Base-by-base conservation (phyloP, 1,139 yeast genomes). In the Protomyces inundatus region DNA sequence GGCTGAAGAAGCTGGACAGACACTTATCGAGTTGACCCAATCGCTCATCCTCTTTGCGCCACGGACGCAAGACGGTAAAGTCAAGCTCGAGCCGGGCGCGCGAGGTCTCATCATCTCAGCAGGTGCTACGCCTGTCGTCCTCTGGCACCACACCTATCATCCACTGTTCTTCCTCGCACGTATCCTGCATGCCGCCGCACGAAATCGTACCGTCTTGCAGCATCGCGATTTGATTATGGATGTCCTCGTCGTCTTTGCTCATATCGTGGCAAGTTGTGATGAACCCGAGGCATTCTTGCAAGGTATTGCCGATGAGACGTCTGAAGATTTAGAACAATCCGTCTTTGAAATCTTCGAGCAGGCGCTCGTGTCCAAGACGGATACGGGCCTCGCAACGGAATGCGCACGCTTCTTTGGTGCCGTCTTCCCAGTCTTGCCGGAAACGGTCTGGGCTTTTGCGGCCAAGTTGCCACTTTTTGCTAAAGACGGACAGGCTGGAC, bases 361-460 rank as follows among this genome's bases (percentile, higher is more conserved):
- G 23, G 48, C 56, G 23, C 36, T 52, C n/a, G 40, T 36, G 10
- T 39, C 39, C 6, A 35, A 45, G 7, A 50, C 52, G n/a, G 53
- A 45, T 7, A n/a, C 46, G 23, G 34, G 40, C 9, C 42, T 58
- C 30, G n/a, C 54, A 10, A 12, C 39, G 2, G 40, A 53, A 9
- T 40, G 51, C 30, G 32, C 40, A 6, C 32, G 40, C 6, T 58
- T 58, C 56, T 58, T 58, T 12, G 36, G 23, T 23, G 46, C 52
- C 12, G 34, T 58, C 7, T 37, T 58, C 7, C 33, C 35, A 33
- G 81, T 79, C 54, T 76, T 88, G 4, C 84, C 88, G 0, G 74
- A 77, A 12, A 75, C 90, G 52, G 86, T 87, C 0, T 77, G 80
- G n/a, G 76, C 85, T 0, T 90, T 87, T 71, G 77, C 84, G 4